Evolutionary conservation across 345 rosid species (phyloP).

Genomic region (Eucalyptus marginata): DNA sequence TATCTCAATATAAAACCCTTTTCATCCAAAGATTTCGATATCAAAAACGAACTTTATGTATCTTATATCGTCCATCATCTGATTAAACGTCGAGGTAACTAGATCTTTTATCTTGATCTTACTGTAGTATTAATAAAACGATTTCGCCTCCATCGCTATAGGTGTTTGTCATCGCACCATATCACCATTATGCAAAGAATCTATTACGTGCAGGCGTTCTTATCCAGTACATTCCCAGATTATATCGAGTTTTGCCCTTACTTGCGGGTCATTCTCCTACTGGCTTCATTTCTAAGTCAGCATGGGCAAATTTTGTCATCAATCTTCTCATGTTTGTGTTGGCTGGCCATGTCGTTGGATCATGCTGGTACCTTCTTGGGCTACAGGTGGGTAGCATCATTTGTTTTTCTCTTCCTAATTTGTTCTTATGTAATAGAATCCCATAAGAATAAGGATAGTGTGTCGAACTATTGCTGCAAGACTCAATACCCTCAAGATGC

Average conservation of each 20-base stretch:
- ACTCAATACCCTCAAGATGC: background rate
- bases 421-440: background rate
- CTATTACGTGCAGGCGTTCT: slow-evolving; percentile 48
- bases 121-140: background rate
- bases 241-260: slow-evolving; percentile 58
- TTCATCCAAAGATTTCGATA: background rate
- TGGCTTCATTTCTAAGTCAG: slow-evolving; percentile 79
- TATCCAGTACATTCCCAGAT: slow-evolving; percentile 61
- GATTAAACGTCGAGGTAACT: background rate
- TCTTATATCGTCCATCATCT: rapidly evolving
- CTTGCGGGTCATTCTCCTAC: slow-evolving; percentile 68
- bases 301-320: slow-evolving; percentile 77
- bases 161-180: background rate
- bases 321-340: slow-evolving; percentile 71
- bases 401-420: background rate
- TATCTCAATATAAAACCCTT: background rate
- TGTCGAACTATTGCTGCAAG: background rate
- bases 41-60: background rate
- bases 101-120: background rate
- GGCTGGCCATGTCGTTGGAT: slow-evolving; percentile 72
- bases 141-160: background rate
- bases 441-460: background rate
- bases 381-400: slow-evolving; percentile 37
- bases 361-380: slow-evolving; percentile 85
- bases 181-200: slow-evolving; percentile 22